These are phyloP conservation scores for Spizellomyces sp. DNA, from an alignment of 192 early-diverging fungal genomes.

Conservation along the genomic window DNA sequence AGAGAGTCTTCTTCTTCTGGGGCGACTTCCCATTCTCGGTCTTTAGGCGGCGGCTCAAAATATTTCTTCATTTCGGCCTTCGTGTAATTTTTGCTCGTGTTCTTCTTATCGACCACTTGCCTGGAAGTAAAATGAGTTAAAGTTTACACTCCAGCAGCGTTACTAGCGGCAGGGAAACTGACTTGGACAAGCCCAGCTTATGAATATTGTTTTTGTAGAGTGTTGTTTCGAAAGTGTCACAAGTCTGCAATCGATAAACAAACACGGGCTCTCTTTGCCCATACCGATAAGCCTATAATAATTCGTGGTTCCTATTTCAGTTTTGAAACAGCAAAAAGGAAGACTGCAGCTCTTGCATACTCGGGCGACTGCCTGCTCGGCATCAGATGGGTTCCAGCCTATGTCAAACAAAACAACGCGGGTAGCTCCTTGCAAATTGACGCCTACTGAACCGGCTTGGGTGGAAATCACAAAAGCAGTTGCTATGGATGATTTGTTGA, in stretches of 20 bases:
- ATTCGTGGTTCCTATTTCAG: background rate
- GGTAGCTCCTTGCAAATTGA: conserved; percentile 63
- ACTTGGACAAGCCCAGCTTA: conserved; percentile 70
- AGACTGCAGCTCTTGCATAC: background rate
- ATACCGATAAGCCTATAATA: conserved; percentile 38
- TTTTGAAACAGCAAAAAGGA: background rate
- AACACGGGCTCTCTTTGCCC: conserved; percentile 47
- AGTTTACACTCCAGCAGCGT: background rate
- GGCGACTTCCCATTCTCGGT: conserved; percentile 13
- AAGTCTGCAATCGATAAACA: conserved; percentile 50
- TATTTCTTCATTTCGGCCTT: conserved; percentile 57
- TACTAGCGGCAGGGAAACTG: background rate
- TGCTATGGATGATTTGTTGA: conserved; percentile 5
- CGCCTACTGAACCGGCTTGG: conserved; percentile 60
- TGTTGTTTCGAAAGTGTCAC: conserved; percentile 46
- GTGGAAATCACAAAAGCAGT: background rate
- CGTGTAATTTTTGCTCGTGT: conserved; percentile 46
- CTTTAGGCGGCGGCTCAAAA: conserved; percentile 45
- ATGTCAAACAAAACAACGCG: conserved; percentile 61
- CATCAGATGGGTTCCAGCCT: conserved; percentile 59
- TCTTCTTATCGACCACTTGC: conserved; percentile 66
- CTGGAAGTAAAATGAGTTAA: conserved; percentile 6
- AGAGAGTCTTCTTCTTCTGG: conserved; percentile 11
- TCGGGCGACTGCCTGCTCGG: conserved; percentile 61
- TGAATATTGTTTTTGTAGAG: conserved; percentile 71